Base-by-base conservation (phyloP, 139 green algal genomes). In the Micractinium sp. region DNA sequence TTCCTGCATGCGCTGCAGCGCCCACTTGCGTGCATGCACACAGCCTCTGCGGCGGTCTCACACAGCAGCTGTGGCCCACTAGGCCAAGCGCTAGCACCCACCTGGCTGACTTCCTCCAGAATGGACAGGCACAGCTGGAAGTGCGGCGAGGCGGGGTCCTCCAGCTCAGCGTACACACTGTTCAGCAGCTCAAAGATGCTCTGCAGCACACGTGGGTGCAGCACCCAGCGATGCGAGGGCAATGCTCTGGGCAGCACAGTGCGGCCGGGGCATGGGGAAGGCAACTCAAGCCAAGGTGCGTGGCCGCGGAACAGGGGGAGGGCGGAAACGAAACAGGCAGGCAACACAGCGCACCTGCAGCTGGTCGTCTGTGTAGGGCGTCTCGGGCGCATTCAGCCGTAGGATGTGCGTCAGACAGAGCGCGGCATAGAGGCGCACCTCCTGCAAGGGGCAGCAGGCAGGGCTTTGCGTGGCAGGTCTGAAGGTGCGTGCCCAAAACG, bases 381-480 rank as follows among this genome's bases (percentile, higher is more conserved):
- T 89, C 2, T 97, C 95, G 25, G 95, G 95, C 1, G 94, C 95
- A 56, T 92, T 93, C 0, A 97, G 84, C 7, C 92, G 89, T 63
- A 97, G 86, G 25, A 96, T 60, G 47, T 96, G 88, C 5, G 89
- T 90, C 9, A 94, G 74, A 86, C 95, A 96, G 1, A 87, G 41
- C 19, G 92, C 92, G 16, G 71, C 74, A 77, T 94, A 95, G 23
- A 95, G 85, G 47, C 87, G 91, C 19, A 96, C 90, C n/a, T 97
- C 95, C 94, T 97, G 93, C 53, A 79, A 0, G 12, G 23, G 41
- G 31, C 1, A 53, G 29, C 16, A 29, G 20, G 74, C n/a, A 80
- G 36, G 69, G 69, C 12, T 31, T 27, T 25, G 63, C 22, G 12
- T 5, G 63, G 20, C 19, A 80, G 9, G 33, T 15, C 33, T 13